Conservation (phyloP, 2,329 filamentous ascomycete species). For the Dryadomyces quercus-mongolicae region DNA sequence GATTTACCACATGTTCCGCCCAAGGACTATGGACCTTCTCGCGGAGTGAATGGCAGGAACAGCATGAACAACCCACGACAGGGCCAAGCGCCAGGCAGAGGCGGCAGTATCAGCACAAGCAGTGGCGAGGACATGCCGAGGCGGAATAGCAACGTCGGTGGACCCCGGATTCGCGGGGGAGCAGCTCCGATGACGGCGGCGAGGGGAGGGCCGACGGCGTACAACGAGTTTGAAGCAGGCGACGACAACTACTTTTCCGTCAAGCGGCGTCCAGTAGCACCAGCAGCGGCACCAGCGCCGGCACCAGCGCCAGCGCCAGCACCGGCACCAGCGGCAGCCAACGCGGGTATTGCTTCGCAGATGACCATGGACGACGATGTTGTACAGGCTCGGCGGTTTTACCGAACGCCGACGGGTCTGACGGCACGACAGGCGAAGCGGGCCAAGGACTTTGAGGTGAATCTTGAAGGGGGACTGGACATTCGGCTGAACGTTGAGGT, state of each 20-base stretch:
- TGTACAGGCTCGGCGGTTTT: constrained; percentile 31
- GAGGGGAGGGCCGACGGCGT: constrained; percentile 19
- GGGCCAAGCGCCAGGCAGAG: background rate
- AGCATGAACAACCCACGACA: background rate
- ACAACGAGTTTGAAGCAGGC: constrained; percentile 38
- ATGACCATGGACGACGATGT: background rate
- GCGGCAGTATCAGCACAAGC: constrained; percentile 16
- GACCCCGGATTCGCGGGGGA: constrained; percentile 8
- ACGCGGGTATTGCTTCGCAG: too few species aligned
- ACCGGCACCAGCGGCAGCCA: background rate
- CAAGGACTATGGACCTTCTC: background rate
- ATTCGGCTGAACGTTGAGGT: constrained; percentile 85
- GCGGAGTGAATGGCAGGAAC: background rate
- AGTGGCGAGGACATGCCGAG: constrained; percentile 12
- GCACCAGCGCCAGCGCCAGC: background rate
- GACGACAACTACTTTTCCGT: constrained; percentile 47
- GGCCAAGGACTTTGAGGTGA: constrained; percentile 45
- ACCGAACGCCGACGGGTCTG: constrained; percentile 58
- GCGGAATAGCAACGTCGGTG: constrained; percentile 2
- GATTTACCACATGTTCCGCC: background rate
- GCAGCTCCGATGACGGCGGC: constrained; percentile 16
- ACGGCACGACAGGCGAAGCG: constrained; percentile 48
- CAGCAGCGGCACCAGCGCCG: constrained; percentile 4
- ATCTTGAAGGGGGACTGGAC: constrained; percentile 75
- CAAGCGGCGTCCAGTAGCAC: constrained; percentile 16